Percentiles rank a stretch among this genome's conserved stretches.
These are phyloP conservation scores for Amphicarpaea edgeworthii DNA, from an alignment of 306 rosid species.

Conservation along the genomic window DNA sequence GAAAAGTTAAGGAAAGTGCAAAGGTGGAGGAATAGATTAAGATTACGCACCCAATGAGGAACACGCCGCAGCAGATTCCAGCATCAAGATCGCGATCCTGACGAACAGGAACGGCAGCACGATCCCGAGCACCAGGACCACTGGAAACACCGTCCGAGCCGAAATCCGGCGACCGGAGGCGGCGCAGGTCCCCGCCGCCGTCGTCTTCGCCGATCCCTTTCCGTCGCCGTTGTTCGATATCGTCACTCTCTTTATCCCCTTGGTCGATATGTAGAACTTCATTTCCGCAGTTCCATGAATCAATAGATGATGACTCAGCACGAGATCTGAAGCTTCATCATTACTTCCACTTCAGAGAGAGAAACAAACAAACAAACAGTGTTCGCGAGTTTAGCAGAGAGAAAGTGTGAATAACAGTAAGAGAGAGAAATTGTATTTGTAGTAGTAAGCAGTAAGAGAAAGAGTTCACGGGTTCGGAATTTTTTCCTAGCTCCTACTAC, in stretches of 20 bases:
- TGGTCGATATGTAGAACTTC: constrained; percentile 87
- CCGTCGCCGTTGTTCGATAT: constrained; percentile 66
- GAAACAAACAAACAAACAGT: too few relatives aligned
- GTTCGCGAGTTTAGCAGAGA: neutral
- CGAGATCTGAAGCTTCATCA: constrained; percentile 52
- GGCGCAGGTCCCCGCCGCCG: neutral
- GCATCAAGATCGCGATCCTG: constrained; percentile 72
- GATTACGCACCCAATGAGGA: constrained; percentile 78
- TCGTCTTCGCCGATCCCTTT: constrained; percentile 50
- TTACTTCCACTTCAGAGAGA: constrained; percentile 13
- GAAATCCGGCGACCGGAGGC: constrained; percentile 65
- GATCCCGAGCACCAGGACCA: constrained; percentile 61
- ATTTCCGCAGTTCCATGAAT: constrained; percentile 58
- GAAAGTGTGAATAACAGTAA: neutral
- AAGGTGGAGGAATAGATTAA: constrained; percentile 10
- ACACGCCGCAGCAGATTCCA: constrained; percentile 79
- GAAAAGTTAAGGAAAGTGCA: neutral
- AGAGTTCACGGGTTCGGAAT: constrained; percentile 46
- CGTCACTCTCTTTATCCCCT: constrained; percentile 73
- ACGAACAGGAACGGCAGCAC: constrained; percentile 76
- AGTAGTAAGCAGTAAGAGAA: neutral
- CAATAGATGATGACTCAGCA: constrained; percentile 23
- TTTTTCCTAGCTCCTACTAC: neutral
- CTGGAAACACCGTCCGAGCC: constrained; percentile 61
- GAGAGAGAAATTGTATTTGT: constrained; percentile 23